Base-by-base conservation (phyloP, 257 asterid genomes). In the Voacanga thouarsii region DNA sequence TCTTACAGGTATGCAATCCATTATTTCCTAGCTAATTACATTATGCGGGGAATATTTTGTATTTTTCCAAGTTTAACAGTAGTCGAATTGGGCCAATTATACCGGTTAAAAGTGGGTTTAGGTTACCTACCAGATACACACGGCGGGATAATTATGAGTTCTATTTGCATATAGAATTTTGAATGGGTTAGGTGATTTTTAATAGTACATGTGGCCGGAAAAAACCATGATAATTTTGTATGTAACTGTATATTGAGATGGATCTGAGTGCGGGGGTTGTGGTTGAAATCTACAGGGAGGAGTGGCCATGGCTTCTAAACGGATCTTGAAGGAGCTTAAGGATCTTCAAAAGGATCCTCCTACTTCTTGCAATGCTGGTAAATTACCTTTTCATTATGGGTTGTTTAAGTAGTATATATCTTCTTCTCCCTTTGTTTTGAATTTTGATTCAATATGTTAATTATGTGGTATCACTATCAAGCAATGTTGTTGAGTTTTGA, bases 341-440 rank as follows among this genome's bases (percentile, higher is more conserved):
- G 97, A 93, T 89, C 94, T 93, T 82, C 96, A 93, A 73, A 93
- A 88, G 88, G 98, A 93, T 87, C 98, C 97, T 89, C 98, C 98
- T 85, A 86, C 92, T 86, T 93, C 98, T 59, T 93, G 97, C 90
- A 90, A 97, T 79, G 98, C 98, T 77, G 98, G 97, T 92, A 85
- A 18, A 50, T 53, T 80, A 5, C 80, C 59, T 74, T 43, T n/a
- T 7, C 43, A 0, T 41, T 26, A 41, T 4, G 18, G 6, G 10
- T 15, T 43, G 55, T 44, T 24, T 19, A 39, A 39, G 50, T 7
- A 41, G 8, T 43, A 7, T 43, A 7, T 43, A 43, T 43, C 6
- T 18, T 55, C 10, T 21, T 55, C 61, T 55, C 16, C n/a, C 8
- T 18, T 4, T 19, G 19, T 19, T 9, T 18, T 4, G 9, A 18